phyloP scores from a whole-genome alignment of 139 green algal genomes.

The Coelastrella sp. region DNA sequence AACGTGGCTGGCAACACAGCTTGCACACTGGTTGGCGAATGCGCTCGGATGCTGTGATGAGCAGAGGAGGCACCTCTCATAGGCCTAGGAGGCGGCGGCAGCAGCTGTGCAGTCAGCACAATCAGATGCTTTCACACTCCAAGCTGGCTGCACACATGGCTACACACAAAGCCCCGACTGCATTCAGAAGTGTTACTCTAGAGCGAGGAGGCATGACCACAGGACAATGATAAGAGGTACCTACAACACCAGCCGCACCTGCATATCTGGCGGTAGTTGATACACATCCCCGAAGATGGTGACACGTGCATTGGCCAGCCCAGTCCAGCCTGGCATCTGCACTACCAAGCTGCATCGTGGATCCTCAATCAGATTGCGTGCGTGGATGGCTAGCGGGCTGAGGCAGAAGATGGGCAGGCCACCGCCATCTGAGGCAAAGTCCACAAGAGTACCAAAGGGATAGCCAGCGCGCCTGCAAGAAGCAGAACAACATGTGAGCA shows the following conservation, averaged over 20 bases:
- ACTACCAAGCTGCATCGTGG: constrained; percentile 82
- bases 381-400: constrained; percentile 82
- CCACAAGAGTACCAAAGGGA: constrained; percentile 97
- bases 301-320: constrained; percentile 96
- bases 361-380: constrained; percentile 84
- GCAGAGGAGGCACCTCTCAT: too few species aligned
- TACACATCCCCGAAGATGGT: constrained; percentile 99
- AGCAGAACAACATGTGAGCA: background rate
- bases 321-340: constrained; percentile 98
- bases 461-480: constrained; percentile 85
- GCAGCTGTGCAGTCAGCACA: background rate
- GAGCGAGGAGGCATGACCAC: background rate
- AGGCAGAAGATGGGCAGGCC: constrained; percentile 94
- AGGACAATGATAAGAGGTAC: background rate
- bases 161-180: background rate
- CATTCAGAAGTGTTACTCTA: too few species aligned
- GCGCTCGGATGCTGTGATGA: too few species aligned
- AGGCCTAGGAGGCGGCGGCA: too few species aligned
- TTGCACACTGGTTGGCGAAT: background rate
- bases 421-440: constrained; percentile 95
- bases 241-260: constrained; percentile 56
- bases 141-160: too few species aligned
- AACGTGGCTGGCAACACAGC: background rate
- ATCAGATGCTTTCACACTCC: background rate
- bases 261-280: constrained; percentile 85